phyloP scores from a whole-genome alignment of 768 basidiomycete genomes.

The Pilatotrama ljubarskyi region DNA sequence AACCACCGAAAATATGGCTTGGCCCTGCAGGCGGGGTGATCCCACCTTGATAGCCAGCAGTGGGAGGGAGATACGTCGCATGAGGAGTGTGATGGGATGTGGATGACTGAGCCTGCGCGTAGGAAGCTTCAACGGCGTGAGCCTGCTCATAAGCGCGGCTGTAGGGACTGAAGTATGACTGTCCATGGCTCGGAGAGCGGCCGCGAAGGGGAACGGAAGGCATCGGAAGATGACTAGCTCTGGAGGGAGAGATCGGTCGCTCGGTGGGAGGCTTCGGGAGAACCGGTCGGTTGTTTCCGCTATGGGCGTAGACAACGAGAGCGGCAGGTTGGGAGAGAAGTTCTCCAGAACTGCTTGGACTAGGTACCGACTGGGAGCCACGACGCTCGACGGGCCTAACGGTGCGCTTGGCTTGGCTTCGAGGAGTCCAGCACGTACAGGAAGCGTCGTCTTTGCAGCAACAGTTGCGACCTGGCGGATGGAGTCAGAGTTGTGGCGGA shows the following conservation, averaged over 20 bases:
- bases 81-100: not conserved
- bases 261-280: conserved; percentile 54
- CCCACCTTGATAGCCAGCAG: not conserved
- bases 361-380: conserved; percentile 3
- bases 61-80: not conserved
- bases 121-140: conserved; percentile 35
- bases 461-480: conserved; percentile 37
- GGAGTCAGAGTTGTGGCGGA: not conserved
- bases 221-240: conserved; percentile 46
- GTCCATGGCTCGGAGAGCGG: conserved; percentile 53
- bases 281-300: conserved; percentile 50
- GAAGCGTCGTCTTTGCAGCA: conserved; percentile 43
- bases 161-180: conserved; percentile 63
- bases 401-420: conserved; percentile 16
- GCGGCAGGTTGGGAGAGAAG: conserved; percentile 24
- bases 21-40: not conserved
- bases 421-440: conserved; percentile 61
- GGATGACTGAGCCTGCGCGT: not conserved
- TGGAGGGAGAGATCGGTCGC: conserved; percentile 19
- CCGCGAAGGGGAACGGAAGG: conserved; percentile 44
- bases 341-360: not conserved
- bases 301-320: conserved; percentile 25
- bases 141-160: conserved; percentile 60
- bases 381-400: conserved; percentile 8
- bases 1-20: not conserved